Evolutionary conservation across 2,329 filamentous ascomycete genomes (phyloP).

Genomic region (Paecilomyces sp.): DNA sequence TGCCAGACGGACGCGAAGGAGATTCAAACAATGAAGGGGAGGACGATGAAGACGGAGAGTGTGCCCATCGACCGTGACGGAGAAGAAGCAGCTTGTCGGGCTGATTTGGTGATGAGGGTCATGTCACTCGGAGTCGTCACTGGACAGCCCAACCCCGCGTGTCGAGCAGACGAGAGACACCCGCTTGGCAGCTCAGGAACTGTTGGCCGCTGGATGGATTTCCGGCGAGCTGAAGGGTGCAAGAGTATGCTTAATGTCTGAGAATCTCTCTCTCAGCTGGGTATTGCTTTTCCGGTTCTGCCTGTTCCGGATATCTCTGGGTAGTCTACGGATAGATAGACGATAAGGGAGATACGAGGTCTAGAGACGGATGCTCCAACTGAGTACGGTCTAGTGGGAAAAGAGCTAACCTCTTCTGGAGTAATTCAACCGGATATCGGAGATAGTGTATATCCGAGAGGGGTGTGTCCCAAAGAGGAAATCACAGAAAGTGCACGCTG

Average conservation of each 20-base stretch:
- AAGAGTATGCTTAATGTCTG: too few relatives aligned
- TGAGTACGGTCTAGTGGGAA: background rate
- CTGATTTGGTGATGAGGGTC: background rate
- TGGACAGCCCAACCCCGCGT: background rate
- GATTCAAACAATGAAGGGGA: background rate
- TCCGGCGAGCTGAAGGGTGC: too few relatives aligned
- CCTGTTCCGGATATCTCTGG: too few relatives aligned
- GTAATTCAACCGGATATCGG: background rate
- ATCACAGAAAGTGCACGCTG: background rate
- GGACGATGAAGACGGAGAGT: background rate
- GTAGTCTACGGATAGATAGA: too few relatives aligned
- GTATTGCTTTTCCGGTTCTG: too few relatives aligned
- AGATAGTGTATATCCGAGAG: background rate
- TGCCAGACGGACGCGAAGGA: constrained; percentile 7
- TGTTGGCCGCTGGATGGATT: too few relatives aligned
- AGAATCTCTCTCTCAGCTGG: too few relatives aligned
- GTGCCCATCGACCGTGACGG: background rate
- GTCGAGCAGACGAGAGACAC: background rate
- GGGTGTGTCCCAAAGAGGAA: background rate
- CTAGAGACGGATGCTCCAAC: too few relatives aligned
- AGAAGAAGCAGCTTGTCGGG: background rate
- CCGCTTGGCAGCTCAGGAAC: background rate
- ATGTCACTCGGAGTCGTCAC: background rate
- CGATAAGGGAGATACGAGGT: too few relatives aligned
- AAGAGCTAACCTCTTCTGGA: background rate